Evolutionary conservation across 1,284 basidiomycete genomes (phyloP), one percentile per base, ranked within the genome.

Genomic region (Athelia psychrophila): DNA sequence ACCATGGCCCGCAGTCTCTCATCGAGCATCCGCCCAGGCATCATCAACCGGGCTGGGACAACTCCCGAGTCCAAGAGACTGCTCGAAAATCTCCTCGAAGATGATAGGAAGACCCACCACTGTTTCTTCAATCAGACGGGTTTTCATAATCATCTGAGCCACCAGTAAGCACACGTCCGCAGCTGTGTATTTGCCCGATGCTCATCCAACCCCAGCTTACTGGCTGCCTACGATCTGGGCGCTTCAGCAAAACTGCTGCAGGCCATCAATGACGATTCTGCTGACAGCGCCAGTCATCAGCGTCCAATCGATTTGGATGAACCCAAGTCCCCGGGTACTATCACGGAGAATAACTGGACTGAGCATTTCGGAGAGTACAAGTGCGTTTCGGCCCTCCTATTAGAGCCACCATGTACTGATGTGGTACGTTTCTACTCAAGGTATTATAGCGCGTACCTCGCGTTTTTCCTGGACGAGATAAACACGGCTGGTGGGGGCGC

Each of bases 151-250:
- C n/a, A n/a, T n/a, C n/a, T n/a, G n/a, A n/a, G n/a, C n/a, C n/a
- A n/a, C n/a, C n/a, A n/a, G n/a, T n/a, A n/a, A n/a, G n/a, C n/a
- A n/a, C n/a, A n/a, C n/a, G n/a, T n/a, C n/a, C n/a, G n/a, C n/a
- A n/a, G n/a, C n/a, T n/a, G n/a, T n/a, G 30, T 15, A 22, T 16
- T 40, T 32, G 30, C 51, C 3, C 58, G 30, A 33, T 36, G 35
- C 24, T 22, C 23, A 27, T 32, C 23, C 42, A 27, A 19, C 22
- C 2, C 35, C 20, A 79, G 83, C 63, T 49, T 84, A 0, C 66
- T 88, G 0, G 82, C 85, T 1, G 79, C 82, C 2, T 88, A 87
- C 58, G 81, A 87, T 53, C 65, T 88, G 19, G 86, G 85, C 1
- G 84, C 83, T 0, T 60, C 81, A 1, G 60, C 78, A 66, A 71